phyloP scores from a whole-genome alignment of 108 stramenopile species.

The Nitzschia putrida region DNA sequence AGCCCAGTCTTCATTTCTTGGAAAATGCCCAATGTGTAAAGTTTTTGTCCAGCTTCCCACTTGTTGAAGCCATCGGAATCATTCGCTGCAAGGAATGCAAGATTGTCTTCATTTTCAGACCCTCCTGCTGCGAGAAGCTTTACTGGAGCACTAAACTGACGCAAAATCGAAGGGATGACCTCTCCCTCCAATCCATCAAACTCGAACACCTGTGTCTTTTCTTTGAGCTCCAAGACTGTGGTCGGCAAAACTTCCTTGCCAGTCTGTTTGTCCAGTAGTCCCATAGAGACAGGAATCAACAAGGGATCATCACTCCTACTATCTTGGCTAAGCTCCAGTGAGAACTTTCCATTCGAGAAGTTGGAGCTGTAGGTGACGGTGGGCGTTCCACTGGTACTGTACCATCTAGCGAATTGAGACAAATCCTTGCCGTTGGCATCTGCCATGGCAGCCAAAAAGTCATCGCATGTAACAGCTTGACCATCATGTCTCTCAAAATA shows the following conservation, averaged over 20 bases:
- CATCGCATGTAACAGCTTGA: constrained; percentile 94
- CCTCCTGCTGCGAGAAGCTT: constrained; percentile 67
- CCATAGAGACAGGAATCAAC: constrained; percentile 93
- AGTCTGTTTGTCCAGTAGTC: constrained; percentile 82
- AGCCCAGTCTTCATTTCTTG: constrained; percentile 45
- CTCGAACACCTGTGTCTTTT: constrained; percentile 78
- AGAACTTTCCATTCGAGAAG: constrained; percentile 58
- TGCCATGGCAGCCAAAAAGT: constrained; percentile 94
- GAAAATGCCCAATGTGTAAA: constrained; percentile 64
- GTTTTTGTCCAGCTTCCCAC: constrained; percentile 86
- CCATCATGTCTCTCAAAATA: constrained; percentile 97
- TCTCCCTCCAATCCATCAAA: constrained; percentile 70
- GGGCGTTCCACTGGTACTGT: constrained; percentile 93
- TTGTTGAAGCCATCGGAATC: constrained; percentile 94
- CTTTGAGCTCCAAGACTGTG: constrained; percentile 82
- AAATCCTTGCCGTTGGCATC: constrained; percentile 91
- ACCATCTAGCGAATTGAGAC: constrained; percentile 89
- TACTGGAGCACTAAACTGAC: constrained; percentile 94
- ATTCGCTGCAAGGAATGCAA: constrained; percentile 80
- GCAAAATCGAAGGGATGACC: constrained; percentile 88
- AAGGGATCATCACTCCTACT: constrained; percentile 61
- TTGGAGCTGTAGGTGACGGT: constrained; percentile 68
- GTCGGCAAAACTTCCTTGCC: constrained; percentile 82
- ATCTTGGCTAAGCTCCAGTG: constrained; percentile 60
- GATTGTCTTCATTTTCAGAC: constrained; percentile 54